Evolutionary conservation across 2,329 filamentous ascomycete genomes (phyloP).

Genomic region (Colletotrichum gigasporum): DNA sequence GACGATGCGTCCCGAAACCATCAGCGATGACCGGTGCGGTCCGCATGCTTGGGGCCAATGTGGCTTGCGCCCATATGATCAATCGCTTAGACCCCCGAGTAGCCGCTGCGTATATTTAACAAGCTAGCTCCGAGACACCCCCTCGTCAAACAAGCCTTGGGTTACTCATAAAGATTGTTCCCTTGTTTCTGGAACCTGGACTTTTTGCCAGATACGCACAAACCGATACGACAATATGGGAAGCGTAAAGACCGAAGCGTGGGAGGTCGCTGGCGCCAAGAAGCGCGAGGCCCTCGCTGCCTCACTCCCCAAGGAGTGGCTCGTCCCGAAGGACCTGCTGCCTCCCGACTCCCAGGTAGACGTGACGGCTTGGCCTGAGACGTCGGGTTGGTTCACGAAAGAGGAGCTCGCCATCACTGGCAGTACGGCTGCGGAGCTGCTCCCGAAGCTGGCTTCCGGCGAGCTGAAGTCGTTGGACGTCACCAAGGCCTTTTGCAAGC

Average conservation of each 20-base stretch:
- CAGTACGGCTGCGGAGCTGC: conserved; percentile 42
- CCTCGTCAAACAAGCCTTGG: no score
- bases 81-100: not conserved
- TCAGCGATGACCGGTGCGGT: conserved; percentile 12
- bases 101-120: conserved; percentile 23
- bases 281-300: conserved; percentile 53
- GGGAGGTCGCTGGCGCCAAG: conserved; percentile 52
- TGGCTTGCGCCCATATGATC: not conserved
- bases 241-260: conserved; percentile 36
- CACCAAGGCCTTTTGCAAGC: conserved; percentile 63
- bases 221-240: conserved; percentile 12
- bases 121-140: not conserved
- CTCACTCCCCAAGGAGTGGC: conserved; percentile 68
- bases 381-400: conserved; percentile 67
- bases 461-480: conserved; percentile 55
- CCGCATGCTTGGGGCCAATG: no score
- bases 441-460: conserved; percentile 46
- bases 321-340: conserved; percentile 60
- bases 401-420: conserved; percentile 51
- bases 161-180: no score
- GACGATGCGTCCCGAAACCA: not conserved
- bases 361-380: conserved; percentile 63
- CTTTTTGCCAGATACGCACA: no score
- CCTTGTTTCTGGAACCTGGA: no score
- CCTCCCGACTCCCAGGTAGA: conserved; percentile 64